phyloP scores from a whole-genome alignment of 2,329 filamentous ascomycete species.

The Neocucurbitaria cava region DNA sequence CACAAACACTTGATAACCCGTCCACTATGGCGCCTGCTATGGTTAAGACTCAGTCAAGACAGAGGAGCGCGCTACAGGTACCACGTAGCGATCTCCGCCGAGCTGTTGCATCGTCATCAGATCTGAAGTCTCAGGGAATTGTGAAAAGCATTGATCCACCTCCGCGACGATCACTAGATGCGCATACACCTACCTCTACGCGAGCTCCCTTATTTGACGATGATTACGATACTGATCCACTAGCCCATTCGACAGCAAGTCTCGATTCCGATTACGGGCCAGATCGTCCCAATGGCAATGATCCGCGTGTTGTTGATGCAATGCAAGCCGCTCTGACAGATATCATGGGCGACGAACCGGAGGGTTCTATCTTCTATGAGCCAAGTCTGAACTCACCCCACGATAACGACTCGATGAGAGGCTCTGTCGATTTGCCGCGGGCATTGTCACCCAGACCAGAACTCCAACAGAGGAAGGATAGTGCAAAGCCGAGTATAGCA shows the following conservation, averaged over 20 bases:
- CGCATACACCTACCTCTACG: slow-evolving; percentile 54
- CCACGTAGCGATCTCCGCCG: slow-evolving; percentile 61
- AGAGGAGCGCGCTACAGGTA: slow-evolving; percentile 46
- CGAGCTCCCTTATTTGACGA: slow-evolving; percentile 77
- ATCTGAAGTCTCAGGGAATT: slow-evolving; percentile 60
- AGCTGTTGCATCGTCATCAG: slow-evolving; percentile 66
- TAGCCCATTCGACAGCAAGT: slow-evolving; percentile 79
- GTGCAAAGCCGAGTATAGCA: slow-evolving; percentile 82
- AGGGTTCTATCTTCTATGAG: slow-evolving; percentile 71
- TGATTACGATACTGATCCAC: slow-evolving; percentile 75
- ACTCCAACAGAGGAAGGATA: slow-evolving; percentile 48
- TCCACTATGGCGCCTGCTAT: slow-evolving; percentile 43
- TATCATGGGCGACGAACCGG: slow-evolving; percentile 83
- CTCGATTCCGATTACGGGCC: slow-evolving; percentile 69
- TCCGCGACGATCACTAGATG: slow-evolving; percentile 74
- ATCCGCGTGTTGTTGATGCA: slow-evolving; percentile 84
- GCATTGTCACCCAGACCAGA: slow-evolving; percentile 48
- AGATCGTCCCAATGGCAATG: slow-evolving; percentile 61
- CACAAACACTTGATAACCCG: slow-evolving; percentile 36
- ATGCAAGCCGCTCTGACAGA: slow-evolving; percentile 92
- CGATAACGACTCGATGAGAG: slow-evolving; percentile 68
- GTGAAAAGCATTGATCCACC: slow-evolving; percentile 55
- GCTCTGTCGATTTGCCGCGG: slow-evolving; percentile 65
- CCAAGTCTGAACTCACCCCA: slow-evolving; percentile 59
- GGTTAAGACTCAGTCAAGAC: slow-evolving; percentile 57